phyloP scores from a whole-genome alignment of 495 filamentous ascomycete genomes.

The Xylaria telfairii region DNA sequence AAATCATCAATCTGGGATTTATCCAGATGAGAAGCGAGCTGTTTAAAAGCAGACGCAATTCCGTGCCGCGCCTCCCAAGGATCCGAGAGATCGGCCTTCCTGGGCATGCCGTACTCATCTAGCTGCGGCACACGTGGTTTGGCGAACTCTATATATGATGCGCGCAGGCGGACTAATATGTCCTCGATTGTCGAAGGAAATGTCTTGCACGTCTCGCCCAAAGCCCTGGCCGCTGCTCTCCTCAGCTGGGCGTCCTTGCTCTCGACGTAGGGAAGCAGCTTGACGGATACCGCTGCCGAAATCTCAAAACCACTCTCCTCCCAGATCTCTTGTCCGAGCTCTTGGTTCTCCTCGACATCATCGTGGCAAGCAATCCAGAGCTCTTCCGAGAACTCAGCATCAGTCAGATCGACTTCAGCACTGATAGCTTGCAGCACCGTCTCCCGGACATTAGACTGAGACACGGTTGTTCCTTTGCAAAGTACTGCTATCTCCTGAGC shows the following conservation, averaged over 20 bases:
- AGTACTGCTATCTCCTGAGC: slow-evolving; percentile 72
- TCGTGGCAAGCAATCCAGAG: slow-evolving; percentile 95
- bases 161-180: slow-evolving; percentile 66
- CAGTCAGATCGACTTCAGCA: slow-evolving; percentile 87
- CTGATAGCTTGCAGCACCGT: slow-evolving; percentile 89
- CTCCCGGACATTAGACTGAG: slow-evolving; percentile 80
- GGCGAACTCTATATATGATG: slow-evolving; percentile 74
- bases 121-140: slow-evolving; percentile 81
- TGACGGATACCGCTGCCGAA: slow-evolving; percentile 63
- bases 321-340: slow-evolving; percentile 87
- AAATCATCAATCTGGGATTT: slow-evolving; percentile 74
- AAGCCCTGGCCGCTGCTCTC: slow-evolving; percentile 78
- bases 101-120: slow-evolving; percentile 92
- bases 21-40: slow-evolving; percentile 72
- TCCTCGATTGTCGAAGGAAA: slow-evolving; percentile 54
- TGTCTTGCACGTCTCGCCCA: slow-evolving; percentile 72
- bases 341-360: slow-evolving; percentile 83
- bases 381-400: slow-evolving; percentile 82
- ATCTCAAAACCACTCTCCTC: slow-evolving; percentile 85
- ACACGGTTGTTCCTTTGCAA: slow-evolving; percentile 74
- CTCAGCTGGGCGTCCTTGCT: slow-evolving; percentile 79
- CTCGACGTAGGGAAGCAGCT: slow-evolving; percentile 78
- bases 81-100: slow-evolving; percentile 80
- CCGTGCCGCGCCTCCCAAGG: slow-evolving; percentile 91
- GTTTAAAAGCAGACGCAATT: slow-evolving; percentile 83